Evolutionary conservation across 2,329 filamentous ascomycete genomes (phyloP), one percentile per base, ranked within the genome.

Genomic region (Spiromastix sp.): DNA sequence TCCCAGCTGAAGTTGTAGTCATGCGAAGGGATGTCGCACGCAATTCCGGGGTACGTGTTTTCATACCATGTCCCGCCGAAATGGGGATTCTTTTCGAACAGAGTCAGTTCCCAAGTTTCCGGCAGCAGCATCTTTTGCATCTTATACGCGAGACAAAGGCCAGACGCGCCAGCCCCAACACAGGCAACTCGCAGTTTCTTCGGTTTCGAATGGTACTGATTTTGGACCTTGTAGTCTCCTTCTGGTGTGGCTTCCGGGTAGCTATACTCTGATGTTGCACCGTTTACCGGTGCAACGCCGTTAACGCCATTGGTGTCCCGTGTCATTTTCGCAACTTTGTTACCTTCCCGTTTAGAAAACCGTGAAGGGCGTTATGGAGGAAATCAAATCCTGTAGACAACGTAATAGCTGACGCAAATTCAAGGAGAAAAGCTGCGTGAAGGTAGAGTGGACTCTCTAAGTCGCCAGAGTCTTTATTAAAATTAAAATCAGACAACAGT

Each of bases 91-190:
- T 31, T 31, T 17, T 31, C 29, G 15, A 15, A 31, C 5, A n/a
- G 17, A 11, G 17, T 16, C 12, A 31, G 17, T 16, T 31, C 29
- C 8, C 17, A 31, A 11, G 12, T 31, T 6, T 9, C 17, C 12
- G 17, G 29, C 4, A 10, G 5, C 16, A 31, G 13, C 10, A 10
- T 10, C 1, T 16, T n/a, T 19, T 31, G n/a, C 2, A 31, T 31
- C 20, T 31, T 31, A 16, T 31, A 31, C 9, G 29, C 29, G 11
- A 16, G 8, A 16, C 29, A 31, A 17, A 31, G 29, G 17, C 29
- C 29, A n/a, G 29, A 15, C 20, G 29, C 29, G 10, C 29, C 29
- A 17, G 29, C 29, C 20, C 29, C 29, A n/a, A 31, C 29, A 17
- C 17, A 16, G 29, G 17, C 15, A 5, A 31, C 17, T 16, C 29